Evolutionary conservation across 2,329 filamentous ascomycete species (phyloP).

Genomic region (Phyllosticta paracitricarpa): DNA sequence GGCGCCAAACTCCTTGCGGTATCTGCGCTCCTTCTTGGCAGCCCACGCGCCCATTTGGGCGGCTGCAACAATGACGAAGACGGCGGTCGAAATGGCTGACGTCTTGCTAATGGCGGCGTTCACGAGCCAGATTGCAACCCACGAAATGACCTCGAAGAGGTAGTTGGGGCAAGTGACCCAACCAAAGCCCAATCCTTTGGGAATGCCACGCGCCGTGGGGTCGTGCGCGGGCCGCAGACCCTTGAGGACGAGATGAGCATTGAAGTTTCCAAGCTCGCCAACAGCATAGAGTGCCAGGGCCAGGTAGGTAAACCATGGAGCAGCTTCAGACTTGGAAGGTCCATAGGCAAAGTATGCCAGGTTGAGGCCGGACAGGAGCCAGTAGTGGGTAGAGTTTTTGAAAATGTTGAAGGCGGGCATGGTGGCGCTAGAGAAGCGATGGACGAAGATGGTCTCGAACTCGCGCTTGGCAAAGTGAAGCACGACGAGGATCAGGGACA

Average conservation of each 20-base stretch:
- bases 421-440: slow-evolving; percentile 88
- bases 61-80: slow-evolving; percentile 66
- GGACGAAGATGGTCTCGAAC: slow-evolving; percentile 84
- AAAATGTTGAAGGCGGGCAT: slow-evolving; percentile 89
- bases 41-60: slow-evolving; percentile 82
- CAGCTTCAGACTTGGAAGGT: slow-evolving; percentile 53
- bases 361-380: slow-evolving; percentile 69
- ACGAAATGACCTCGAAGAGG: slow-evolving; percentile 81
- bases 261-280: slow-evolving; percentile 71
- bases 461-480: slow-evolving; percentile 93
- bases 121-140: slow-evolving; percentile 72
- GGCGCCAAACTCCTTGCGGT: slow-evolving; percentile 82
- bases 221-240: slow-evolving; percentile 67
- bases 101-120: slow-evolving; percentile 69
- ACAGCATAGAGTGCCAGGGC: slow-evolving; percentile 65
- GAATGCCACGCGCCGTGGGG: slow-evolving; percentile 68
- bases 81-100: slow-evolving; percentile 61
- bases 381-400: slow-evolving; percentile 94
- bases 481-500: slow-evolving; percentile 64
- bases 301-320: slow-evolving; percentile 45
- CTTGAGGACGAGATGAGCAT: slow-evolving; percentile 69
- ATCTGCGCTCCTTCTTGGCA: slow-evolving; percentile 80
- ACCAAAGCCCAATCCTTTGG: slow-evolving; percentile 71
- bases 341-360: slow-evolving; percentile 79
- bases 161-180: slow-evolving; percentile 96